Percentiles rank a stretch among this genome's conserved stretches.
Evolutionary conservation across 1,284 basidiomycete species (phyloP).

Genomic region (Irpex sp.): DNA sequence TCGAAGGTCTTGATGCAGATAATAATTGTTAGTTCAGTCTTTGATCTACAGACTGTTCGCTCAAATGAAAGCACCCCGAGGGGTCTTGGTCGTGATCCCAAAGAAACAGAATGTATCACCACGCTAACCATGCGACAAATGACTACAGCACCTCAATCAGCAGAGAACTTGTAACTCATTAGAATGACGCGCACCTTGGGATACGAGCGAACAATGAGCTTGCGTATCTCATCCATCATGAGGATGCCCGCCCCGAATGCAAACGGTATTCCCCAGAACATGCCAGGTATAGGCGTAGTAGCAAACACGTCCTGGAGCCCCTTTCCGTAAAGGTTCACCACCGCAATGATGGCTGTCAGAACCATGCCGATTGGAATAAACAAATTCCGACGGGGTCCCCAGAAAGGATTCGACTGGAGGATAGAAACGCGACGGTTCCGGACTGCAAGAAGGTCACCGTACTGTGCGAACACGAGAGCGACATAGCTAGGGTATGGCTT

Average conservation of each 20-base stretch:
- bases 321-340: conserved; percentile 37
- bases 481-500: conserved; percentile 56
- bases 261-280: conserved; percentile 43
- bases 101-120: conserved; percentile 3
- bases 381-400: conserved; percentile 41
- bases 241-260: conserved; percentile 34
- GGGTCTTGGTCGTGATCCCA: neutral
- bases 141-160: conserved; percentile 6
- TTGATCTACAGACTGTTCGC: no score
- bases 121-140: conserved; percentile 15
- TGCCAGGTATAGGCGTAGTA: conserved; percentile 36
- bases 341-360: conserved; percentile 34
- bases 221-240: conserved; percentile 35
- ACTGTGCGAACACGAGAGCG: conserved; percentile 52
- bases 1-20: no score
- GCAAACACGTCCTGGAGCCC: conserved; percentile 36
- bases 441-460: conserved; percentile 33
- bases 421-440: conserved; percentile 16
- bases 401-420: conserved; percentile 18
- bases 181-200: conserved; percentile 27
- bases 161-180: neutral
- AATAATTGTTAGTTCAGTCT: no score
- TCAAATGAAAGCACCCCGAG: no score
- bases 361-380: conserved; percentile 33
- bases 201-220: conserved; percentile 36